Conservation (phyloP, 345 rosid species). For the Rhodamnia argentea region DNA sequence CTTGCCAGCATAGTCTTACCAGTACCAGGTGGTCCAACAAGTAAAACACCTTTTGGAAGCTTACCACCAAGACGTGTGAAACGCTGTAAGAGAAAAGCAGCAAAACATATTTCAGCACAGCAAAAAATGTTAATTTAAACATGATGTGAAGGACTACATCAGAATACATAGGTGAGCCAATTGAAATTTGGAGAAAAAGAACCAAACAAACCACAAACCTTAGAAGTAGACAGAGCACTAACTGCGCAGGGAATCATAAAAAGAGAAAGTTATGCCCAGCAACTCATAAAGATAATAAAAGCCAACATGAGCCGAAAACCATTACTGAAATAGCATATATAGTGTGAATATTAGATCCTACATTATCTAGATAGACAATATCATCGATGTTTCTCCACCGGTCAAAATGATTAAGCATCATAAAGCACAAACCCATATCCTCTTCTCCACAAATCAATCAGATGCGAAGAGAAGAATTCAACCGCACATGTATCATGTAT, state of each 20-base stretch:
- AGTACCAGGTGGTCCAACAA: slow-evolving; percentile 96
- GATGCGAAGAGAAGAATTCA: background rate
- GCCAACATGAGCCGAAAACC: background rate
- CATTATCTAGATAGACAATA: background rate
- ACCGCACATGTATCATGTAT: background rate
- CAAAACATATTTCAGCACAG: background rate
- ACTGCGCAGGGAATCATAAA: background rate
- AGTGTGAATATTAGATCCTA: background rate
- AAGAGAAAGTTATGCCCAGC: background rate
- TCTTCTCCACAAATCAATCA: background rate
- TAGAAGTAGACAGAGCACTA: background rate
- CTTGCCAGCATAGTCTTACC: slow-evolving; percentile 99
- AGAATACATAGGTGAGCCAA: background rate
- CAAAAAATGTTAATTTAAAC: background rate
- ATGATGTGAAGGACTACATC: background rate
- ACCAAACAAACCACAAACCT: background rate
- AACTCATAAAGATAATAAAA: background rate
- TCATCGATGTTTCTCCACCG: background rate
- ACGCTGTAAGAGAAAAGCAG: slow-evolving; percentile 41
- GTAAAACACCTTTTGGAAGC: slow-evolving; percentile 97
- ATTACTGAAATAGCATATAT: background rate
- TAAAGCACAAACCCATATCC: background rate
- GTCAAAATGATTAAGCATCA: background rate
- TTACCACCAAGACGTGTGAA: slow-evolving; percentile 97
- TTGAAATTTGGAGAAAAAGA: background rate